phyloP scores from a whole-genome alignment of 805 yeast genomes.

The Pichia californica region DNA sequence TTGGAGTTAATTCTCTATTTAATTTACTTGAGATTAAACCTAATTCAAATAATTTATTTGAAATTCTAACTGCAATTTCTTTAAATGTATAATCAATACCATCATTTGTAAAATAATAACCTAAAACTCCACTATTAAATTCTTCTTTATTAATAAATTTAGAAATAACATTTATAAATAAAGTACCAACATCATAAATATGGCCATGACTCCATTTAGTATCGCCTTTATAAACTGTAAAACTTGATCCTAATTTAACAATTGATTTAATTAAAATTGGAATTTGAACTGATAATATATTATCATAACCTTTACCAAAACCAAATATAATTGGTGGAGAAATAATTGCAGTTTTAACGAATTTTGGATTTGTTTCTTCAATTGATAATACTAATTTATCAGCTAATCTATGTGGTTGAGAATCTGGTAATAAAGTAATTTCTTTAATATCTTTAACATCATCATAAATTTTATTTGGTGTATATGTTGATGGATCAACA shows the following conservation, averaged over 20 bases:
- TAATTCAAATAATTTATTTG: background rate
- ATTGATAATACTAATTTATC: conserved; percentile 3
- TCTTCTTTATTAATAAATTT: background rate
- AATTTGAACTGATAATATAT: conserved; percentile 1
- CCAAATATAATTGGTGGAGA: conserved; percentile 4
- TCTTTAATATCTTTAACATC: conserved; percentile 3
- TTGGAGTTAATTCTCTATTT: background rate
- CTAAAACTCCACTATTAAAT: background rate
- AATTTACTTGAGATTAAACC: background rate
- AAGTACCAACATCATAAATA: conserved; percentile 1
- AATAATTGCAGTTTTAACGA: background rate
- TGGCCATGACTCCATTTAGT: conserved; percentile 4
- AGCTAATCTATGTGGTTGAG: conserved; percentile 2
- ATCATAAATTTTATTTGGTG: conserved; percentile 1
- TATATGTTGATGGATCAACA: background rate
- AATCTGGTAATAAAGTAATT: conserved; percentile 2
- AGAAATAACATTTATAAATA: background rate
- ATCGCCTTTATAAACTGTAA: conserved; percentile 4
- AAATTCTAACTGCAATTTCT: background rate
- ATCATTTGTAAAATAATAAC: conserved; percentile 1
- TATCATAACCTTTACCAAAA: background rate
- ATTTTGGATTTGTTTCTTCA: background rate
- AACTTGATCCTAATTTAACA: background rate
- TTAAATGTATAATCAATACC: conserved; percentile 1
- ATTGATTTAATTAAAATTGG: background rate